Base-by-base conservation (phyloP, 148 eudicot species). In the Cornus florida region DNA sequence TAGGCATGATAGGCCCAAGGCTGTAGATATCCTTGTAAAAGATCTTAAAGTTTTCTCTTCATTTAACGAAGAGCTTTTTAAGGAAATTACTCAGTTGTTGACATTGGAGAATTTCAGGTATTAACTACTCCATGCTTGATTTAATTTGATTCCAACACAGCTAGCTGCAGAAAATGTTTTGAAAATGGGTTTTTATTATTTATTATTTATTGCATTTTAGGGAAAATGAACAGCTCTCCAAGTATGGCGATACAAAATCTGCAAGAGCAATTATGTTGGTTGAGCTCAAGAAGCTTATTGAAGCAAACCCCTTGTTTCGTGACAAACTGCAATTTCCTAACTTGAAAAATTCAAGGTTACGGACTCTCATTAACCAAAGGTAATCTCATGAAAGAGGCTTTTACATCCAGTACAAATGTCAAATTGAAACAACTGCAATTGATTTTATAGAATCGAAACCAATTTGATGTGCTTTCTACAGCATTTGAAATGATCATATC, bases 161-260 rank as follows among this genome's bases (percentile, higher is more conserved):
- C 75, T 43, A 62, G 71, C 75, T 43, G 12, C 3, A 46, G 57
- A 46, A 12, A 66, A 71, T 72, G 67, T 43, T 66, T 77, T 66
- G 4, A 12, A 13, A 17, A 64, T 69, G 31, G n/a, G 31, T 64
- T 46, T n/a, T n/a, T n/a, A n/a, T n/a, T n/a, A n/a, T 28, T 28
- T 28, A 28, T 28, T 28, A 28, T 57, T 3, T 68, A 10, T 73
- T 39, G 19, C 68, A 20, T 66, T 73, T 10, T 65, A 89, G 91
- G 86, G 91, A 89, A 80, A 86, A 89, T 81, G 91, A 89, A 32
- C 89, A 86, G 76, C 83, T 89, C n/a, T 89, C 91, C 3, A 89
- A 89, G 77, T 89, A 86, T 77, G 91, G 91, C 46, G 91, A 89
- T 79, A 84, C 89, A 41, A 89, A 86, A 73, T 86, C 89, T 69